Evolutionary conservation across 2,329 filamentous ascomycete species (phyloP).

Genomic region (Huntiella savannae): DNA sequence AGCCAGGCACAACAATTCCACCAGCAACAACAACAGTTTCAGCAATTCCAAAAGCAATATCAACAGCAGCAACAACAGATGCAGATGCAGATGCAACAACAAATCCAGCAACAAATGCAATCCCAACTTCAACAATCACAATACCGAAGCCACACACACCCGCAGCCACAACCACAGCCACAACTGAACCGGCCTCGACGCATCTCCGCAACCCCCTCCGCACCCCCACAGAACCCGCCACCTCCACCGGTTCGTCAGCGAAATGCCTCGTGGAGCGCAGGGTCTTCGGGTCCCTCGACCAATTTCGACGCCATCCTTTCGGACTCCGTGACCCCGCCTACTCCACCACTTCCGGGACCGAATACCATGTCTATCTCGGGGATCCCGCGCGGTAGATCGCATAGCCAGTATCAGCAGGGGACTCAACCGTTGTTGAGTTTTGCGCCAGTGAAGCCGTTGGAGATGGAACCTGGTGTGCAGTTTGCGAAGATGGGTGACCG

Average conservation of each 20-base stretch:
- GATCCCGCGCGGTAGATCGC: conserved; percentile 7
- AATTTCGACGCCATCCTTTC: conserved; percentile 21
- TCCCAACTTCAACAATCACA: conserved; percentile 2
- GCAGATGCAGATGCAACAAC: conserved; percentile 1
- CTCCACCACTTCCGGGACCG: conserved; percentile 12
- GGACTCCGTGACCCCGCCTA: conserved; percentile 14
- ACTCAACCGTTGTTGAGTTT: conserved; percentile 11
- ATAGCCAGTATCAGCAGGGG: conserved; percentile 7
- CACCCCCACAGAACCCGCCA: conserved; percentile 14
- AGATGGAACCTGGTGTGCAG: conserved; percentile 28
- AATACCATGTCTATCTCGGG: conserved; percentile 8
- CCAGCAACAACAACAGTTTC: conserved; percentile 3
- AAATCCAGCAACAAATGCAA: conserved; percentile 1
- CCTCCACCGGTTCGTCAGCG: background rate
- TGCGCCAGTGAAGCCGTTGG: conserved; percentile 18
- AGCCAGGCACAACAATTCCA: background rate
- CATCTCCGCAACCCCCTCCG: conserved; percentile 15
- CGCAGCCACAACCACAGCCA: conserved; percentile 4
- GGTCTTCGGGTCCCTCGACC: conserved; percentile 17
- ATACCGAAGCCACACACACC: background rate
- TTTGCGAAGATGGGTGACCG: conserved; percentile 39
- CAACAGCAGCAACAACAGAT: background rate
- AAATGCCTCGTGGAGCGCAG: conserved; percentile 19
- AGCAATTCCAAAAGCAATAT: conserved; percentile 1
- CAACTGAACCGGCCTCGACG: conserved; percentile 21